Evolutionary conservation across 129 eudicot species (phyloP).

Genomic region (Helianthus tuberosus): DNA sequence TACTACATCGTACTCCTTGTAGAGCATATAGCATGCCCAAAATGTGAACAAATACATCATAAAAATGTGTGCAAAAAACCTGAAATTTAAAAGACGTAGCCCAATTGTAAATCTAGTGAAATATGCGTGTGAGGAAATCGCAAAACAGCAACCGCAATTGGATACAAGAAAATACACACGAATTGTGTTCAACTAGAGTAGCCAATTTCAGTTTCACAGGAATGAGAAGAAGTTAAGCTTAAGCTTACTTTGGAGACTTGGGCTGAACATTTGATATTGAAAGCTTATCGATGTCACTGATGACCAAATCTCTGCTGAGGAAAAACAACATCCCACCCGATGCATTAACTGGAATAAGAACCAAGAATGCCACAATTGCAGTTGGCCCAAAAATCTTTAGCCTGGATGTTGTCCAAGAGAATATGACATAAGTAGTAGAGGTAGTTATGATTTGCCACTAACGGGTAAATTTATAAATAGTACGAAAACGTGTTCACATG

Average conservation of each 20-base stretch:
- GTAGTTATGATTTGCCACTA: not conserved
- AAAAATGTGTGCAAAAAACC: constrained; percentile 54
- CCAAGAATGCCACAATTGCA: constrained; percentile 37
- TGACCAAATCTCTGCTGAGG: constrained; percentile 34
- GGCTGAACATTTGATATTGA: constrained; percentile 48
- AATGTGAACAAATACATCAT: constrained; percentile 55
- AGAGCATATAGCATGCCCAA: constrained; percentile 56
- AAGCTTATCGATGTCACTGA: constrained; percentile 51
- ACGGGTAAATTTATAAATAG: not conserved
- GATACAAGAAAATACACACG: not conserved
- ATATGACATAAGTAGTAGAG: not conserved
- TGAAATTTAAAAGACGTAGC: constrained; percentile 34
- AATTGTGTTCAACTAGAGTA: not conserved
- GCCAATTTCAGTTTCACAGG: not conserved
- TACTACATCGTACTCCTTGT: constrained; percentile 50
- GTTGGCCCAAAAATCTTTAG: constrained; percentile 43
- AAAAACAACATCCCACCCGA: constrained; percentile 40
- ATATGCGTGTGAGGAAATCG: not conserved
- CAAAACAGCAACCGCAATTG: not conserved
- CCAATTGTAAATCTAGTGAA: not conserved
- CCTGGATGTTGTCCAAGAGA: constrained; percentile 18
- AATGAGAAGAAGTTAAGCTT: constrained; percentile 19
- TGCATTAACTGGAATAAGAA: constrained; percentile 44
- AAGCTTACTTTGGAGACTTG: constrained; percentile 40
- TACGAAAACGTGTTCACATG: not conserved